Percentiles rank a stretch among this genome's conserved stretches.
phyloP scores from a whole-genome alignment of 441 rosid species.

The Syzygium syzygioides region DNA sequence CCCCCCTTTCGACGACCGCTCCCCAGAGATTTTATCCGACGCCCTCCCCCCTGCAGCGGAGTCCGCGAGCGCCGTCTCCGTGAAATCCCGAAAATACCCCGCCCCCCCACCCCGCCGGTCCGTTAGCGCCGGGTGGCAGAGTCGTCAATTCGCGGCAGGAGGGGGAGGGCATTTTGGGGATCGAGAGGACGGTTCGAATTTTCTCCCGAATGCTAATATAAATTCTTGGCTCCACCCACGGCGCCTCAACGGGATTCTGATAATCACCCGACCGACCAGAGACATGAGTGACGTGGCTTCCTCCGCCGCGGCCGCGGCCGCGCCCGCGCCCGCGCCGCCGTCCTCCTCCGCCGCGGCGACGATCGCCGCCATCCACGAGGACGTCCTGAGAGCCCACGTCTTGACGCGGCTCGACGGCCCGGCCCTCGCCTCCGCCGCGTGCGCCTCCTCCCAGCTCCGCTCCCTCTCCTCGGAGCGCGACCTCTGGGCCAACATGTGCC shows the following conservation, averaged over 20 bases:
- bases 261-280: not conserved
- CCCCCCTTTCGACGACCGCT: too few species aligned
- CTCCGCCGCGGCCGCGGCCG: not conserved
- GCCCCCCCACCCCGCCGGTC: too few species aligned
- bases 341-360: not conserved
- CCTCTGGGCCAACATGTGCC: slow-evolving; percentile 54
- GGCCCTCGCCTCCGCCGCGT: slow-evolving; percentile 51
- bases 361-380: slow-evolving; percentile 36
- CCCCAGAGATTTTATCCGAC: not conserved
- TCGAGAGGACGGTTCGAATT: not conserved
- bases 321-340: not conserved
- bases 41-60: not conserved
- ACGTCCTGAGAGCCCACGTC: slow-evolving; percentile 53
- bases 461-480: slow-evolving; percentile 31
- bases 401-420: slow-evolving; percentile 63
- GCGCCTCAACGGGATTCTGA: not conserved
- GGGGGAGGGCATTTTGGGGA: not conserved
- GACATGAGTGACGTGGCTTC: not conserved
- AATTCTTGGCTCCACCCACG: not conserved
- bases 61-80: not conserved
- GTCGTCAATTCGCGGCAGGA: not conserved
- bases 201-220: not conserved
- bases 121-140: too few species aligned
- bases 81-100: not conserved
- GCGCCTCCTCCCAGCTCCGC: slow-evolving; percentile 43